Conservation (phyloP, 371 early-diverging fungal genomes). For the Syncephalis plumigaleata region DNA sequence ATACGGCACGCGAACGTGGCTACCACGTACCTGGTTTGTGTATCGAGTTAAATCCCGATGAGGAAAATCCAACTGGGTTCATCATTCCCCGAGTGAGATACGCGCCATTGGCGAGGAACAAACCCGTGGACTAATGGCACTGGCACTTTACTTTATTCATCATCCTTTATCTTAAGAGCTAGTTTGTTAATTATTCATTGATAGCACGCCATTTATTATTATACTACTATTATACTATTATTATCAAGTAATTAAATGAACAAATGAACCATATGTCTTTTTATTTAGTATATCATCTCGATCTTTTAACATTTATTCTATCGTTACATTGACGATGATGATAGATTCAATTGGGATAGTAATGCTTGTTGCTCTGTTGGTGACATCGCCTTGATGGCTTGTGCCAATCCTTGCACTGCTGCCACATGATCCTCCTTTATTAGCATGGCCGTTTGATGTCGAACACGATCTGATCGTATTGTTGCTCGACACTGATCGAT, state of each 20-base stretch:
- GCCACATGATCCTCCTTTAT: background rate
- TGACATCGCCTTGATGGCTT: background rate
- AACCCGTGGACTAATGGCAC: too few relatives aligned
- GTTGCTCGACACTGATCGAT: background rate
- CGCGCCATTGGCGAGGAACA: conserved; percentile 3
- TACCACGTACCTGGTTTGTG: conserved; percentile 3
- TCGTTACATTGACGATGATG: too few relatives aligned
- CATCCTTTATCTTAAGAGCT: too few relatives aligned
- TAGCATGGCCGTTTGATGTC: background rate
- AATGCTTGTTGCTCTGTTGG: background rate
- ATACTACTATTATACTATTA: too few relatives aligned
- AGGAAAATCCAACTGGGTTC: conserved; percentile 1
- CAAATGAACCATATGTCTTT: too few relatives aligned
- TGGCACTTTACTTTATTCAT: too few relatives aligned
- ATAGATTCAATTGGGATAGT: background rate
- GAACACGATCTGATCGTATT: background rate
- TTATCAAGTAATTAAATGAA: too few relatives aligned
- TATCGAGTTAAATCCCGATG: conserved; percentile 4
- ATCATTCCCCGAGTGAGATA: conserved; percentile 1
- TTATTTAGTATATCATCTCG: too few relatives aligned
- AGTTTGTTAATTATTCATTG: too few relatives aligned
- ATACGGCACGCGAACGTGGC: background rate
- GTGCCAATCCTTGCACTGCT: background rate
- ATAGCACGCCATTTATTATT: too few relatives aligned
- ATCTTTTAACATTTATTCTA: too few relatives aligned